These are phyloP conservation scores for Plasmopara muralis DNA, from an alignment of 352 stramenopile genomes.

Conservation along the genomic window DNA sequence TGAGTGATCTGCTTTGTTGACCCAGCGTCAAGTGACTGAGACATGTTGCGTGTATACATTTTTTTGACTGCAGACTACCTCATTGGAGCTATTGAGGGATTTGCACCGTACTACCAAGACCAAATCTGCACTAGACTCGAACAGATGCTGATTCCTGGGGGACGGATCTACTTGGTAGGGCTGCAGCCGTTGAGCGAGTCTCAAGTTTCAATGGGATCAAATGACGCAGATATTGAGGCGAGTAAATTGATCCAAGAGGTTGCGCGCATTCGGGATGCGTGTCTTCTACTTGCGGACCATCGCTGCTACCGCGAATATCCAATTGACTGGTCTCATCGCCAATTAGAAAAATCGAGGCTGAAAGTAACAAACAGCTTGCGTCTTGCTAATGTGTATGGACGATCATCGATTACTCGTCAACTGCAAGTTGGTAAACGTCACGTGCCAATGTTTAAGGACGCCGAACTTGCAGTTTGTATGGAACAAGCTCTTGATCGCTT, in stretches of 20 bases:
- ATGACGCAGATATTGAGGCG: slow-evolving; percentile 23
- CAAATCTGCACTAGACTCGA: slow-evolving; percentile 58
- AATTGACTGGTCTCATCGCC: slow-evolving; percentile 79
- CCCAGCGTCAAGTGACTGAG: not conserved
- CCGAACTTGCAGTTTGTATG: slow-evolving; percentile 29
- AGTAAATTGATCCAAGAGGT: slow-evolving; percentile 54
- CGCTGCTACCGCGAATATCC: slow-evolving; percentile 89
- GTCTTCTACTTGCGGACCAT: slow-evolving; percentile 82
- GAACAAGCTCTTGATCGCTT: slow-evolving; percentile 54
- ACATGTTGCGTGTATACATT: slow-evolving; percentile 1
- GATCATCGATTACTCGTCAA: slow-evolving; percentile 80
- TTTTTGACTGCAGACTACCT: slow-evolving; percentile 70
- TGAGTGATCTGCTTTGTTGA: slow-evolving; percentile 8
- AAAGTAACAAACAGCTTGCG: slow-evolving; percentile 41
- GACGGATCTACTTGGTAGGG: slow-evolving; percentile 85
- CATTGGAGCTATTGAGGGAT: slow-evolving; percentile 89
- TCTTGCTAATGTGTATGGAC: slow-evolving; percentile 86
- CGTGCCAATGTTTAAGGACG: slow-evolving; percentile 65
- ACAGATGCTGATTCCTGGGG: slow-evolving; percentile 65
- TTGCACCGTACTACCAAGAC: slow-evolving; percentile 87
- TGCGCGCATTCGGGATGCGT: slow-evolving; percentile 77
- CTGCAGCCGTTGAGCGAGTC: slow-evolving; percentile 82
- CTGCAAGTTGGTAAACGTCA: slow-evolving; percentile 85
- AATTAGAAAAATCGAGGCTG: slow-evolving; percentile 56
- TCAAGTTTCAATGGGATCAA: slow-evolving; percentile 14